Conservation (phyloP, 805 yeast species). For the Saccharomyces jurei region DNA sequence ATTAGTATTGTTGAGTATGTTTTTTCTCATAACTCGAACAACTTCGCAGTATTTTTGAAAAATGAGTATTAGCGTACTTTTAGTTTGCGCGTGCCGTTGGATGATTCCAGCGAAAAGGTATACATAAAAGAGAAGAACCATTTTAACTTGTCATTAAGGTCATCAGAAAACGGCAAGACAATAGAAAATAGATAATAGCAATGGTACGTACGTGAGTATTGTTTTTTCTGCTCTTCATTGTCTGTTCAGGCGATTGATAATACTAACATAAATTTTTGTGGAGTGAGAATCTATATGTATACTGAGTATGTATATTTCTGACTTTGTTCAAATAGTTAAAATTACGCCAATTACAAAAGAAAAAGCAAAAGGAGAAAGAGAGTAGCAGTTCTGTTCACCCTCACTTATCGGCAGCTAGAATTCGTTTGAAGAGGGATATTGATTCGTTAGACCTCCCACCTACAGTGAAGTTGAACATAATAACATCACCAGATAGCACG, state of each 20-base stretch:
- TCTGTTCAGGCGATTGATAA: not conserved
- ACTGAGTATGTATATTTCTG: not conserved
- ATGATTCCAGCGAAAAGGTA: not conserved
- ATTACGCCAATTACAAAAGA: constrained; percentile 21
- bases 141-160: not conserved
- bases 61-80: not conserved
- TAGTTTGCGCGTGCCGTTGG: not conserved
- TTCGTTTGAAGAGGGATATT: constrained; percentile 23
- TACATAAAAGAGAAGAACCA: not conserved
- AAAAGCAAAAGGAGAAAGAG: constrained; percentile 9
- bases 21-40: not conserved
- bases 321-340: constrained; percentile 11
- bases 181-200: not conserved
- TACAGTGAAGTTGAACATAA: constrained; percentile 8
- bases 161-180: not conserved
- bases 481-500: constrained; percentile 4
- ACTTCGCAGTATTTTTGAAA: not conserved
- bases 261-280: not conserved
- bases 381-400: not conserved
- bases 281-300: not conserved
- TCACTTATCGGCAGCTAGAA: constrained; percentile 13
- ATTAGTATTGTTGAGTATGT: not conserved
- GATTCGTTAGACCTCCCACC: constrained; percentile 22
- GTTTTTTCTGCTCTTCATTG: not conserved
- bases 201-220: not conserved